Base-by-base conservation (phyloP, 108 stramenopile genomes). In the Aureococcus anophagefferens region DNA sequence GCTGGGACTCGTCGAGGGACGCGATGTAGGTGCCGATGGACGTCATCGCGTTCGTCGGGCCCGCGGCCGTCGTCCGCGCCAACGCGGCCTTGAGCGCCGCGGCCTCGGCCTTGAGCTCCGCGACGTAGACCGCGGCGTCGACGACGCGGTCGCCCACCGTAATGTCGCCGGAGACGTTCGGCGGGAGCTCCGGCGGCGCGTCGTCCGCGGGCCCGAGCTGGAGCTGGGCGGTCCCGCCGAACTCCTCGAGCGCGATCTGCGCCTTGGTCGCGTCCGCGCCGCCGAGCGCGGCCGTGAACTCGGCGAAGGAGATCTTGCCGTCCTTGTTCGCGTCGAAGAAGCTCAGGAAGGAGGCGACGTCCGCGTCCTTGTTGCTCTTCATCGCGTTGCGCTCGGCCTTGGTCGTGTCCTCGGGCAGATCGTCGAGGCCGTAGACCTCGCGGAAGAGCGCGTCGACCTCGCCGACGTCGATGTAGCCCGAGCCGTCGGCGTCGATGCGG, bases 301-400 rank as follows among this genome's bases (percentile, higher is more conserved):
- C 34, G 17, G 51, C 51, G 25, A 59, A 59, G 51, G 21, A 64
- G 28, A 69, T 77, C 72, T 74, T 83, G n/a, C 91, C 91, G 72
- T 94, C 93, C 29, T 84, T 70, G 74, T 94, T 88, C 34, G 76
- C 74, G 81, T 94, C 93, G 67, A 94, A 94, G 72, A 91, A 94
- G 33, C 89, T 71, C 37, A 94, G 7, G 75, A 94, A 94, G 18
- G 91, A 80, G 21, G 81, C 64, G n/a, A 87, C 72, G 68, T 94
- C 93, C 15, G 40, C 75, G 11, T 83, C 67, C 13, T 76, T 79
- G 46, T 74, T 72, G 5, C 13, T 5, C 29, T 83, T 66, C 21
- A 73, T 79, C 35, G 70, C 81, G 67, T 94, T 91, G 33, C 88
- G 89, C 46, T 90, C 83, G 40, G 73, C 74, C 62, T 90, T 81